Percentiles rank a stretch among this genome's conserved stretches.
These are phyloP conservation scores for Lobulomyces angularis DNA, from an alignment of 192 early-diverging fungal genomes.

Conservation along the genomic window DNA sequence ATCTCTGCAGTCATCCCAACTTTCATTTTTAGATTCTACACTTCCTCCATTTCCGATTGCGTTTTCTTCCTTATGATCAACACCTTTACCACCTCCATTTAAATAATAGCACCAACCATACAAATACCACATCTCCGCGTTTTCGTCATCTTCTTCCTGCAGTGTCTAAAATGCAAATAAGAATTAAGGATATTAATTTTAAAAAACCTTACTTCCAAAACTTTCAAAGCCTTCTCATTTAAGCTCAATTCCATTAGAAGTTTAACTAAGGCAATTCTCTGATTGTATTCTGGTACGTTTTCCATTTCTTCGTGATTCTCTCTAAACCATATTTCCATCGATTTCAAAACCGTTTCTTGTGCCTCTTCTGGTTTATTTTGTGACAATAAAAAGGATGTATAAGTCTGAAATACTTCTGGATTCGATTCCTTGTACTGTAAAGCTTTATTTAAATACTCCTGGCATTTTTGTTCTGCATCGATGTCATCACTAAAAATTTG, in stretches of 20 bases:
- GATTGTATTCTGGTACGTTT: constrained; percentile 62
- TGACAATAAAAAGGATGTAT: constrained; percentile 80
- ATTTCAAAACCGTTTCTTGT: constrained; percentile 43
- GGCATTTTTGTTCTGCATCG: constrained; percentile 77
- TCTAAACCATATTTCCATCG: constrained; percentile 58
- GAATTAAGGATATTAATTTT: no score
- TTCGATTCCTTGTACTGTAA: constrained; percentile 52
- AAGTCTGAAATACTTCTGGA: constrained; percentile 75
- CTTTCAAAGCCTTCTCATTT: constrained; percentile 62
- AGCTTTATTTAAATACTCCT: constrained; percentile 57
- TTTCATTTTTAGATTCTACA: constrained; percentile 36
- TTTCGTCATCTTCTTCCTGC: constrained; percentile 85
- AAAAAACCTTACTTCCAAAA: no score
- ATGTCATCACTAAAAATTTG: constrained; percentile 57
- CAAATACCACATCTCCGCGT: constrained; percentile 86
- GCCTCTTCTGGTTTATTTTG: constrained; percentile 76
- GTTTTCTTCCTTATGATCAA: constrained; percentile 7
- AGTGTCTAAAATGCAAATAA: no score
- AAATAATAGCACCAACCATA: constrained; percentile 86
- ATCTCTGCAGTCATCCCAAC: constrained; percentile 62
- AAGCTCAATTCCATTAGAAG: constrained; percentile 74
- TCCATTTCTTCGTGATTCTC: constrained; percentile 23
- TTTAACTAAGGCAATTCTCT: constrained; percentile 70
- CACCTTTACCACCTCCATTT: constrained; percentile 33
- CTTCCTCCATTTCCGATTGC: constrained; percentile 6